These are phyloP conservation scores for Ilyonectria sp. DNA, from an alignment of 2,329 filamentous ascomycete species.

Conservation along the genomic window DNA sequence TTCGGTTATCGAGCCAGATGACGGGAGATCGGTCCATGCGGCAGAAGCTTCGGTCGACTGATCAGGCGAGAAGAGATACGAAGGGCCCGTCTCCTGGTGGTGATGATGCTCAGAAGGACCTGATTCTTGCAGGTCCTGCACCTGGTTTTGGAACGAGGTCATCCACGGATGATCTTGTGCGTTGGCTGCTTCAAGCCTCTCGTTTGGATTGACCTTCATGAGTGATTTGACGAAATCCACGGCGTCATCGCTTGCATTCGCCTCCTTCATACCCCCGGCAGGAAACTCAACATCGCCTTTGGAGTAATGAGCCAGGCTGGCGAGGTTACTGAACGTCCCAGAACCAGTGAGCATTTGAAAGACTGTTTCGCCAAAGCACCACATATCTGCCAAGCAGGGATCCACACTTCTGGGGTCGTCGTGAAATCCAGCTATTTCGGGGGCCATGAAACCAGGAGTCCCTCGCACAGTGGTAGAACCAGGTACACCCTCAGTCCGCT, in stretches of 20 bases:
- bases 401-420: not conserved
- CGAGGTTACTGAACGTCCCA: slow-evolving; percentile 13
- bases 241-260: not conserved
- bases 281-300: not conserved
- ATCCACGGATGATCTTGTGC: slow-evolving; percentile 5
- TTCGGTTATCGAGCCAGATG: not conserved
- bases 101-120: not conserved
- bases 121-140: not conserved
- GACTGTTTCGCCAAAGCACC: slow-evolving; percentile 28
- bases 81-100: not conserved
- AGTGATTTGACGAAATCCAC: slow-evolving; percentile 3
- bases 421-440: slow-evolving; percentile 9
- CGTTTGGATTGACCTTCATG: not conserved
- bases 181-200: not conserved
- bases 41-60: too few relatives aligned
- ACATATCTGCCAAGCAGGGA: slow-evolving; percentile 27
- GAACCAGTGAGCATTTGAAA: slow-evolving; percentile 26
- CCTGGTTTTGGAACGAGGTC: not conserved
- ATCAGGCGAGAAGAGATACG: not conserved
- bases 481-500: slow-evolving; percentile 14
- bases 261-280: not conserved
- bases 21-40: not conserved
- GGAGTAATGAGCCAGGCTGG: slow-evolving; percentile 14
- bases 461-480: slow-evolving; percentile 11
- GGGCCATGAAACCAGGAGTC: slow-evolving; percentile 25